A percentile compares a stretch with the other conserved stretches of the same genome.
Conservation (phyloP, 441 rosid genomes). For the Gossypium aridum region DNA sequence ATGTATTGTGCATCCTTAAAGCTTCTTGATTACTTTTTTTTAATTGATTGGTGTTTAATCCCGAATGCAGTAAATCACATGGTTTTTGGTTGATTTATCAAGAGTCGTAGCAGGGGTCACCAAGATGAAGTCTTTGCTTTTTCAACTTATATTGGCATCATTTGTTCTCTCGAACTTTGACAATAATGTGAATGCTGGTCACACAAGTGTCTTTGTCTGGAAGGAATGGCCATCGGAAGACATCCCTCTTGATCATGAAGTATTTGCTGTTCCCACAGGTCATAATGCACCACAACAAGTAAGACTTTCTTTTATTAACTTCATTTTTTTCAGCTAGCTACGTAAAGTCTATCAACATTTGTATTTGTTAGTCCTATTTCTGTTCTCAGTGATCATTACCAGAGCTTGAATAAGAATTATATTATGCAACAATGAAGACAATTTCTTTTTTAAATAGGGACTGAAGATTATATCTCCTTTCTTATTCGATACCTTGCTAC, state of each 20-base stretch:
- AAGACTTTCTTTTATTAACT: constrained; percentile 1
- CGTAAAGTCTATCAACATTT: not conserved
- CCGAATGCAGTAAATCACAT: constrained; percentile 15
- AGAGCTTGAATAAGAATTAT: not conserved
- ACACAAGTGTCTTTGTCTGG: constrained; percentile 46
- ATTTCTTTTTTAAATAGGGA: not conserved
- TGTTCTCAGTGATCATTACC: constrained; percentile 1
- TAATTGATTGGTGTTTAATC: not conserved
- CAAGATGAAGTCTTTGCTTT: constrained; percentile 28
- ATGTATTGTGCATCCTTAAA: not conserved
- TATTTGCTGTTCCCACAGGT: constrained; percentile 51
- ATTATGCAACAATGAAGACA: not conserved
- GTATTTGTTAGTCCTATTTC: not conserved
- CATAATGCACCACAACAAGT: constrained; percentile 71
- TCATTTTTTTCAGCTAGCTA: not conserved
- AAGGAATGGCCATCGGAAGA: constrained; percentile 61
- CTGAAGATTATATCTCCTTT: not conserved
- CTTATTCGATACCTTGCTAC: not conserved
- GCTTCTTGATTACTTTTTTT: not conserved
- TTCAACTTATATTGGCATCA: constrained; percentile 21
- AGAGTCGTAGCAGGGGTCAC: constrained; percentile 11
- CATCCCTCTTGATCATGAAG: constrained; percentile 53
- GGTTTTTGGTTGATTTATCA: constrained; percentile 21
- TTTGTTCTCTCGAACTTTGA: constrained; percentile 32
- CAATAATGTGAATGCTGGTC: constrained; percentile 32